A percentile compares a stretch with the other conserved stretches of the same genome.
These are phyloP conservation scores for Teratosphaeria epicoccoides DNA, from an alignment of 2,329 filamentous ascomycete genomes.

Conservation along the genomic window DNA sequence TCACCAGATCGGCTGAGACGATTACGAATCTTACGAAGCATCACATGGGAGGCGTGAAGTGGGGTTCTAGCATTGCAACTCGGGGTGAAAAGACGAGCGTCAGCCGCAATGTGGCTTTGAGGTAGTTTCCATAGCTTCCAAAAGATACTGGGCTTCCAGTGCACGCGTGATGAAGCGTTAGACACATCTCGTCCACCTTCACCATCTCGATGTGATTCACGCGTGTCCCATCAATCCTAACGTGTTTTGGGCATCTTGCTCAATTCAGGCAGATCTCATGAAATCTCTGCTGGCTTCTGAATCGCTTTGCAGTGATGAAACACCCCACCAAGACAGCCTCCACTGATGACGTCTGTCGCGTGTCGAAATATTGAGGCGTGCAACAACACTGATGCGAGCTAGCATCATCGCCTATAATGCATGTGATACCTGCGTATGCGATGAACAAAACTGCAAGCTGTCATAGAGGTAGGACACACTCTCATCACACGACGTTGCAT, in stretches of 20 bases:
- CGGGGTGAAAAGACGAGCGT: neutral
- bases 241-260: too few relatives aligned
- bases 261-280: too few relatives aligned
- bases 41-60: neutral
- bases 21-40: neutral
- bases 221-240: too few relatives aligned
- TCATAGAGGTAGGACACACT: neutral
- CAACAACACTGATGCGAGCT: neutral
- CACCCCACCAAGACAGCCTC: neutral
- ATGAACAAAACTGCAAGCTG: neutral
- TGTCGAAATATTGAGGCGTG: neutral
- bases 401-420: neutral
- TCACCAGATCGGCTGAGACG: neutral
- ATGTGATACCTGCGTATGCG: neutral
- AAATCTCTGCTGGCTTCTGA: too few relatives aligned
- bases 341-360: neutral
- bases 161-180: neutral
- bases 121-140: neutral
- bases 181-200: too few relatives aligned
- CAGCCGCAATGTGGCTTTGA: neutral
- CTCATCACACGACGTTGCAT: neutral
- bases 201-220: too few relatives aligned
- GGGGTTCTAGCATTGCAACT: neutral
- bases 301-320: neutral
- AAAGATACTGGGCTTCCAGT: neutral